Evolutionary conservation across 78 protist species (phyloP).

Genomic region (Dictyostelium brefeldianum): DNA sequence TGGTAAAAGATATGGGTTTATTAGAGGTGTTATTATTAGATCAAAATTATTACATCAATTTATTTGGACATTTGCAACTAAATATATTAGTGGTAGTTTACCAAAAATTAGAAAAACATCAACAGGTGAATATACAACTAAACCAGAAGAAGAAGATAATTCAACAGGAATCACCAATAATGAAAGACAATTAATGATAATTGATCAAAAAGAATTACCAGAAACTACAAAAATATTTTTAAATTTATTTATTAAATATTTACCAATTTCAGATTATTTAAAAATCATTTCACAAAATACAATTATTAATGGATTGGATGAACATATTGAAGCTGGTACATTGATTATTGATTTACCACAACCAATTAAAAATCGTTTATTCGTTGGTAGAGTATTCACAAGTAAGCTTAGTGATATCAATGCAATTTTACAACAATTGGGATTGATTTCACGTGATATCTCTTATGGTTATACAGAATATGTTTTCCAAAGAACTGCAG

Average conservation of each 20-base stretch:
- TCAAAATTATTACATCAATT: not conserved
- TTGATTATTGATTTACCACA: not conserved
- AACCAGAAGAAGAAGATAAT: not conserved
- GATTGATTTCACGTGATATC: not conserved
- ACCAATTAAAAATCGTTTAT: not conserved
- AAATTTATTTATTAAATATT: not conserved
- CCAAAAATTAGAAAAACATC: not conserved
- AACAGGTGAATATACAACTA: not conserved
- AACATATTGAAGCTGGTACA: not conserved
- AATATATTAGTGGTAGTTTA: not conserved
- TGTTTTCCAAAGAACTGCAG: not conserved
- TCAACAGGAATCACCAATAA: not conserved
- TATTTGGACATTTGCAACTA: not conserved
- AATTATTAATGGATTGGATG: not conserved
- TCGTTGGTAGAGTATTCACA: not conserved
- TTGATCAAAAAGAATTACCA: not conserved
- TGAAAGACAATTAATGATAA: not conserved
- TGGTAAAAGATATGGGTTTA: slow-evolving; percentile 7
- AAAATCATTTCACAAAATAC: slow-evolving; percentile 9
- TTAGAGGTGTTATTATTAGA: not conserved
- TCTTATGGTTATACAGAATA: not conserved
- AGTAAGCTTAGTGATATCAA: not conserved
- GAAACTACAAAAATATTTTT: slow-evolving; percentile 3
- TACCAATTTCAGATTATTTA: slow-evolving; percentile 7
- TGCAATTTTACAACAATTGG: not conserved